Evolutionary conservation across 2,329 filamentous ascomycete species (phyloP), one percentile per base, ranked within the genome.

Genomic region (Elsinoe perseae): DNA sequence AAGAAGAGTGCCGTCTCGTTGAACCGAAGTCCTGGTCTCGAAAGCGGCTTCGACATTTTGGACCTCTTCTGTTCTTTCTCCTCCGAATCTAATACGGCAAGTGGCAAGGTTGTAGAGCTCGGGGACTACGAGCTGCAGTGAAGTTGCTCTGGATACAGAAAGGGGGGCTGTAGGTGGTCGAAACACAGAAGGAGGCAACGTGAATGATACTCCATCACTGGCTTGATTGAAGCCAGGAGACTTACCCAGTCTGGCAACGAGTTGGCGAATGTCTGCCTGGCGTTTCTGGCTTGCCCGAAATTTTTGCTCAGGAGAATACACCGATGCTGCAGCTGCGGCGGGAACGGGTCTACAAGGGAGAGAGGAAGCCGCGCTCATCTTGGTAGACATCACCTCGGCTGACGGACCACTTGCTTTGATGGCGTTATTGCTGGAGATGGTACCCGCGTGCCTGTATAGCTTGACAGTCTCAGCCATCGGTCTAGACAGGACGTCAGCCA

Each of bases 221-320:
- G 83, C 84, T 60, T 84, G 86, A 27, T 82, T 79, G 65, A 86
- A 93, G 32, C 81, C 69, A 1, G 82, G 77, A 50, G 86, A 67
- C 61, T 85, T 78, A 14, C 85, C 81, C 76, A 93, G 83, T 28
- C 88, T 81, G 25, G 87, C 80, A 71, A 91, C 86, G 0, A 93
- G 77, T 64, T 90, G 87, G 34, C 83, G 80, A 21, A 81, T 80
- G 66, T 92, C 86, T 48, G 78, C 73, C 18, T 82, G 80, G 59
- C 87, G 76, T 55, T 79, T 79, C 38, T 79, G 77, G 64, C 81
- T 80, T 28, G 87, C 87, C 58, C 79, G 75, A 2, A 73, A 72
- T 57, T 81, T 83, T 66, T 89, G 77, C 46, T 84, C 79, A 32
- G 70, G 70, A 0, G 81, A 80, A 64, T 80, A 84, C 14, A 34